Evolutionary conservation across 805 yeast species (phyloP).

Genomic region (Candida ascalaphidarum): DNA sequence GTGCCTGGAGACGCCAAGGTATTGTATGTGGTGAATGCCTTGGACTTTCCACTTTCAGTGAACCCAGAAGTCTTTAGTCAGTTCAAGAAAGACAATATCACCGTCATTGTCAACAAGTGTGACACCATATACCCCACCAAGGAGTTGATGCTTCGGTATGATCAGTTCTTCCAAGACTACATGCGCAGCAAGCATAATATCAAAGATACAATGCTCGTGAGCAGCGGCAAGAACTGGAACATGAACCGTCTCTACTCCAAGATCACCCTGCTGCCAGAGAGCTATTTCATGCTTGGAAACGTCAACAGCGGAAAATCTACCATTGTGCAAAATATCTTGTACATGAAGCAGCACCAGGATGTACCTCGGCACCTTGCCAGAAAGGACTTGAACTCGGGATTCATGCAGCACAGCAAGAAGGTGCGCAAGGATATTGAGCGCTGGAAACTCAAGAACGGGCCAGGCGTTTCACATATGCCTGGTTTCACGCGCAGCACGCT

Average conservation of each 20-base stretch:
- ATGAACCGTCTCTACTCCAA: conserved; percentile 31
- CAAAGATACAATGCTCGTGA: conserved; percentile 37
- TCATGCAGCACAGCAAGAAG: neutral
- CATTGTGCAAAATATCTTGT: conserved; percentile 40
- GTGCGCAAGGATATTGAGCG: neutral
- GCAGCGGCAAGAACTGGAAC: conserved; percentile 50
- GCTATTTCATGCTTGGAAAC: conserved; percentile 55
- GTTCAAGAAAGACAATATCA: conserved; percentile 27
- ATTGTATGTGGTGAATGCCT: conserved; percentile 55
- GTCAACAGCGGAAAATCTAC: conserved; percentile 69
- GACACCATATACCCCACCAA: conserved; percentile 35
- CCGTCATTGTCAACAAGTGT: conserved; percentile 33
- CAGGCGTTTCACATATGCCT: conserved; percentile 48
- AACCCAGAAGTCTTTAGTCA: conserved; percentile 25
- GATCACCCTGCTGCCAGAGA: too few relatives aligned
- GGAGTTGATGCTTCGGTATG: conserved; percentile 15
- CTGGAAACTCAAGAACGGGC: conserved; percentile 35
- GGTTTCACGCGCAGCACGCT: conserved; percentile 59
- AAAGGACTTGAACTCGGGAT: too few relatives aligned
- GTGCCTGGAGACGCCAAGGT: conserved; percentile 40
- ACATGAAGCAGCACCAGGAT: too few relatives aligned
- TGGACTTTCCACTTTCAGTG: conserved; percentile 65
- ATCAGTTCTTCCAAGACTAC: conserved; percentile 25
- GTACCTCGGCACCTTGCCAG: neutral
- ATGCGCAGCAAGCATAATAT: conserved; percentile 20